Evolutionary conservation across 208 protist genomes (phyloP).

Genomic region (Leishmania guyanensis): DNA sequence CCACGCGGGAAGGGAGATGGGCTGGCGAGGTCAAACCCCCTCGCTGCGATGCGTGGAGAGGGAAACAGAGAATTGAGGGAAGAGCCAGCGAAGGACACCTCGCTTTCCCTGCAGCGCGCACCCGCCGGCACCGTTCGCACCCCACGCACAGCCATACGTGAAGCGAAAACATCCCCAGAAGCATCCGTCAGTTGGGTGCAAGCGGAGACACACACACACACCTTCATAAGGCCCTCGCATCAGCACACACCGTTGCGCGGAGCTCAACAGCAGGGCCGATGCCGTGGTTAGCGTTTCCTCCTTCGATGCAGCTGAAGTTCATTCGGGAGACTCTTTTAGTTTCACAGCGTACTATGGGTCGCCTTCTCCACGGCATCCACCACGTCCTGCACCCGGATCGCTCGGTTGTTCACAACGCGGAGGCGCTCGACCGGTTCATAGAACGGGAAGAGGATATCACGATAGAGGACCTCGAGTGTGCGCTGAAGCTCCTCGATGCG

Average conservation of each 20-base stretch:
- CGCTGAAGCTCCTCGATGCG: constrained; percentile 62
- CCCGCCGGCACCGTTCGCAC: background rate
- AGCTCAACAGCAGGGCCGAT: background rate
- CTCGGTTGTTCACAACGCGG: constrained; percentile 68
- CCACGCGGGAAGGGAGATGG: background rate
- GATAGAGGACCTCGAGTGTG: constrained; percentile 62
- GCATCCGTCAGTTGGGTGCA: background rate
- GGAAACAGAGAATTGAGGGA: background rate
- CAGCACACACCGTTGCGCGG: no score
- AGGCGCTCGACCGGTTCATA: constrained; percentile 81
- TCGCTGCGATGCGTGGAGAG: background rate
- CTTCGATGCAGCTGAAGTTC: background rate
- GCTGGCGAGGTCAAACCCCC: background rate
- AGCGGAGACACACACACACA: background rate
- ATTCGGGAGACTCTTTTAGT: background rate
- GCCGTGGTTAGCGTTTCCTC: background rate
- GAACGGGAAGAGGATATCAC: constrained; percentile 76
- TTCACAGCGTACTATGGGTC: constrained; percentile 3
- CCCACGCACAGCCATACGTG: background rate
- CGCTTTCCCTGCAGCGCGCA: background rate
- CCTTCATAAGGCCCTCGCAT: no score
- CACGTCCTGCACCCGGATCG: constrained; percentile 64
- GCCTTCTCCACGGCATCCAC: constrained; percentile 44
- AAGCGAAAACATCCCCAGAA: background rate
- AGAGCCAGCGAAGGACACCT: background rate